Conservation (phyloP, 148 eudicot species). For the Amaranthus palmeri region DNA sequence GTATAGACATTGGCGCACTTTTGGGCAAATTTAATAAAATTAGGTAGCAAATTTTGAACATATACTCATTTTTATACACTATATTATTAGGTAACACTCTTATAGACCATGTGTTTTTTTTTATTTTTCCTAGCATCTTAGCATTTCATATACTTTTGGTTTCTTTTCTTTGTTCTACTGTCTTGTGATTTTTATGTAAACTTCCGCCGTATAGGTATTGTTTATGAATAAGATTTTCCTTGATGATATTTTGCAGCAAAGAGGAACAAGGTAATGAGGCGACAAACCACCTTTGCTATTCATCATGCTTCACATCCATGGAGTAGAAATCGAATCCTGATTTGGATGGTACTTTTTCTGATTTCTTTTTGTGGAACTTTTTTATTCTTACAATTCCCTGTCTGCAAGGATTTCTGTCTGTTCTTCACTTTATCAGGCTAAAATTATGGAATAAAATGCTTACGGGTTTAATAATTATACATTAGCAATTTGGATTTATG, state of each 20-base stretch:
- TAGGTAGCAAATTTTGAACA: too few species aligned
- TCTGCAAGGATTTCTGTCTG: not conserved
- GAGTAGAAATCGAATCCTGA: slow-evolving; percentile 81
- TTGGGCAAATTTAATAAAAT: too few species aligned
- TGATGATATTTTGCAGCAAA: slow-evolving; percentile 34
- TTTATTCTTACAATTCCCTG: not conserved
- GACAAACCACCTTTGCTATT: slow-evolving; percentile 82
- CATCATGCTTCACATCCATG: slow-evolving; percentile 98
- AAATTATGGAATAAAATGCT: too few species aligned
- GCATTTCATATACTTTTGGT: not conserved
- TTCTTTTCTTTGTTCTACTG: too few species aligned
- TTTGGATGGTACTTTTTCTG: slow-evolving; percentile 75
- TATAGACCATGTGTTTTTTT: not conserved
- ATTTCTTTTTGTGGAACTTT: not conserved
- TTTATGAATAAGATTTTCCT: not conserved
- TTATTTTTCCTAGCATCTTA: not conserved
- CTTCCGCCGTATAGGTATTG: not conserved
- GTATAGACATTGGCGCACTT: too few species aligned
- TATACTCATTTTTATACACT: too few species aligned
- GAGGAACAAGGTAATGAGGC: slow-evolving; percentile 78
- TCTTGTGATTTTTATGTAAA: not conserved
- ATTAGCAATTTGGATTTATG: too few species aligned
- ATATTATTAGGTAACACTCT: too few species aligned
- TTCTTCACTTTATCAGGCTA: too few species aligned
- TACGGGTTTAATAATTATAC: too few species aligned